Conservation (phyloP, 345 rosid species). For the Hevea brasiliensis region DNA sequence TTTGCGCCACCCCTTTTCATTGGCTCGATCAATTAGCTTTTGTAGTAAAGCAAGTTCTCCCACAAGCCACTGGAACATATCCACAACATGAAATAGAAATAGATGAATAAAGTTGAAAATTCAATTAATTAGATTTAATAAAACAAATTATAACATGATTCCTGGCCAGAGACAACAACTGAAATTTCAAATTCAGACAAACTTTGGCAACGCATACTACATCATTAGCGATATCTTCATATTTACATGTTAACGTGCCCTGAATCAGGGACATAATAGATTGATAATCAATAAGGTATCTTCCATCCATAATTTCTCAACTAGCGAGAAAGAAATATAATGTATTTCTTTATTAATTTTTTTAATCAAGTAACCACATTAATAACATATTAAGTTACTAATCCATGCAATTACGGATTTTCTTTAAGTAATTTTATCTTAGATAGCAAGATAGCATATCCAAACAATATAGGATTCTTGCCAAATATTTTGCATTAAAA, state of each 20-base stretch:
- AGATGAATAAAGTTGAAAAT: conserved; percentile 17
- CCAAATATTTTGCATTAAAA: background rate
- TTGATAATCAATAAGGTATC: background rate
- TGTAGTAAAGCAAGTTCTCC: conserved; percentile 57
- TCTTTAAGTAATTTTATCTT: background rate
- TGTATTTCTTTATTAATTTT: background rate
- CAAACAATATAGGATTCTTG: background rate
- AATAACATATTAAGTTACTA: background rate
- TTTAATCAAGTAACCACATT: background rate
- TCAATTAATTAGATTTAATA: conserved; percentile 1
- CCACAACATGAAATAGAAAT: conserved; percentile 20
- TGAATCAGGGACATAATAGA: background rate
- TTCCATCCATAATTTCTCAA: background rate
- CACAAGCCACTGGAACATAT: conserved; percentile 60
- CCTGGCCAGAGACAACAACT: background rate
- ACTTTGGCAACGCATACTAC: background rate
- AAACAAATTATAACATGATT: conserved; percentile 7
- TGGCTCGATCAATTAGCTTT: conserved; percentile 65
- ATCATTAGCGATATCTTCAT: background rate
- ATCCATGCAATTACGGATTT: background rate
- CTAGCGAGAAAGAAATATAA: background rate
- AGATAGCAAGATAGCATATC: background rate
- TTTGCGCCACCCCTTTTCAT: conserved; percentile 88
- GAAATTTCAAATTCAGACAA: background rate
- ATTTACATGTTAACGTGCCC: background rate